phyloP scores from a whole-genome alignment of 768 basidiomycete genomes.

The Boletales sp. region DNA sequence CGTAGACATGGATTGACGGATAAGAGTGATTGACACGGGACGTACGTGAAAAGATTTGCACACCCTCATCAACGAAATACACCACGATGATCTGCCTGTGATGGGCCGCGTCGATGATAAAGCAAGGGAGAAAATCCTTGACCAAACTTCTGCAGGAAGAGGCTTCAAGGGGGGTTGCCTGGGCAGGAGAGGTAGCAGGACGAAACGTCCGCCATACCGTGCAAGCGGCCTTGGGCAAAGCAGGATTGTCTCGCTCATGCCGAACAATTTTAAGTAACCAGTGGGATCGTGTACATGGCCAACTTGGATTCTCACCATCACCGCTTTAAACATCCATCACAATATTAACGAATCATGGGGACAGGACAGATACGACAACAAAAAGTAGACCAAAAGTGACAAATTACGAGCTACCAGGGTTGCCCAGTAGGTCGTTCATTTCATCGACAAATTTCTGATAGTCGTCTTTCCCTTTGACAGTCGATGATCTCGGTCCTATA shows the following conservation, averaged over 20 bases:
- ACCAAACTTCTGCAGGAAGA: conserved; percentile 72
- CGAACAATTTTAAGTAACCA: background rate
- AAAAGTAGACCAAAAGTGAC: background rate
- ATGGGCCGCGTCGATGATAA: conserved; percentile 13
- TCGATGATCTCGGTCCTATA: conserved; percentile 20
- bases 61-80: conserved; percentile 33
- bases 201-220: conserved; percentile 51
- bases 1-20: background rate
- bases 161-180: conserved; percentile 45
- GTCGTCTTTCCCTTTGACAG: conserved; percentile 54
- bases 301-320: background rate
- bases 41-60: conserved; percentile 41
- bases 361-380: too few relatives aligned
- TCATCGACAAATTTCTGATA: conserved; percentile 77
- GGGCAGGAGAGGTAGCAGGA: conserved; percentile 69
- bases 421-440: conserved; percentile 61
- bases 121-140: conserved; percentile 48
- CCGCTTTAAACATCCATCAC: background rate
- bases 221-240: conserved; percentile 69
- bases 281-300: background rate
- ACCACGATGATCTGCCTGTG: conserved; percentile 12
- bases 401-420: conserved; percentile 13
- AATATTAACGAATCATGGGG: too few relatives aligned
- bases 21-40: conserved; percentile 5
- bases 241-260: conserved; percentile 43